These are phyloP conservation scores for Eimeria necatrix DNA, from an alignment of 169 alveolate species.

Conservation along the genomic window DNA sequence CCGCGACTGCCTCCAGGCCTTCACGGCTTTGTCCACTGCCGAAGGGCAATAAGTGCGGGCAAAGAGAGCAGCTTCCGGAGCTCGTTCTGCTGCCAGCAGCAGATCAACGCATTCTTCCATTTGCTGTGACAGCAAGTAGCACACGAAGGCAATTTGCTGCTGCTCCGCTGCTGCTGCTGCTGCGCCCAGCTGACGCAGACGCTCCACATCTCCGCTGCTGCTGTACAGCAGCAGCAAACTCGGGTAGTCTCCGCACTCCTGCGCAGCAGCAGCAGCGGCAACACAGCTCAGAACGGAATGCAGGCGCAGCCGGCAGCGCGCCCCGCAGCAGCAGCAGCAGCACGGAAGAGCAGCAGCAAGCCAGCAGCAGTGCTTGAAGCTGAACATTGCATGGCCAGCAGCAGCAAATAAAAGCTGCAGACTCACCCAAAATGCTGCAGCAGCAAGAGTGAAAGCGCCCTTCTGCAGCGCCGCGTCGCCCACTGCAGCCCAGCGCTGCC, in stretches of 20 bases:
- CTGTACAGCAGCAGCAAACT: constrained; percentile 48
- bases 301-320: background rate
- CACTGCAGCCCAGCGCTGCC: constrained; percentile 15
- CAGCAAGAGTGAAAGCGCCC: background rate
- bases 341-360: background rate
- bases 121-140: constrained; percentile 34
- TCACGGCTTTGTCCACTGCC: background rate
- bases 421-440: constrained; percentile 7
- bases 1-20: constrained; percentile 43
- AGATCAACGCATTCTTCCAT: constrained; percentile 40
- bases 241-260: constrained; percentile 61
- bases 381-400: too few species aligned
- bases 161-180: constrained; percentile 8
- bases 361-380: background rate
- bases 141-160: constrained; percentile 38
- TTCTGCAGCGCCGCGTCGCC: constrained; percentile 52
- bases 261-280: background rate
- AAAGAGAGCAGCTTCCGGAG: constrained; percentile 61
- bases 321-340: background rate
- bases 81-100: constrained; percentile 8
- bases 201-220: constrained; percentile 33
- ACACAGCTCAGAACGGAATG: background rate
- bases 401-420: too few species aligned
- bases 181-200: constrained; percentile 20
- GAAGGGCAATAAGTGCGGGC: constrained; percentile 64